Evolutionary conservation across 139 green algal genomes (phyloP).

Genomic region (Raphidocelis subcapitata): DNA sequence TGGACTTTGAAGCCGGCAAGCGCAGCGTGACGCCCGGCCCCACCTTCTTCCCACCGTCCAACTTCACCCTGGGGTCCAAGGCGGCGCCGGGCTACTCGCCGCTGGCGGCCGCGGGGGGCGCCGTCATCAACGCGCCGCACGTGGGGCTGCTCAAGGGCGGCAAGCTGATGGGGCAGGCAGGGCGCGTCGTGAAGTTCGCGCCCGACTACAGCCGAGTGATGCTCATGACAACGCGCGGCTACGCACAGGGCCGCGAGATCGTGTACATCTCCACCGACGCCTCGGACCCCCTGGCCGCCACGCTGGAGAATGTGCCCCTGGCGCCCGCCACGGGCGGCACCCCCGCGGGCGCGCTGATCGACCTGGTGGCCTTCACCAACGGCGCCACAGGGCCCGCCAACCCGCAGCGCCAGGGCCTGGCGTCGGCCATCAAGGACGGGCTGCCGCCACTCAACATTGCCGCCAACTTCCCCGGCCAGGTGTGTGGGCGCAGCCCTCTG

Average conservation of each 20-base stretch:
- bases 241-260: constrained; percentile 3
- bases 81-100: constrained; percentile 12
- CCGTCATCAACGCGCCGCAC: constrained; percentile 17
- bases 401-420: constrained; percentile 17
- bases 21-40: neutral
- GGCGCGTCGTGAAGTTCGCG: neutral
- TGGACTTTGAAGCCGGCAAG: constrained; percentile 10
- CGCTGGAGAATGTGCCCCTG: constrained; percentile 17
- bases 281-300: constrained; percentile 12
- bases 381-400: constrained; percentile 2
- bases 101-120: constrained; percentile 10
- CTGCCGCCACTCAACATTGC: constrained; percentile 10
- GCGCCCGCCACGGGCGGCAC: neutral
- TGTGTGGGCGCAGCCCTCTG: too few species aligned
- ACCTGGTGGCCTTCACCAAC: constrained; percentile 22
- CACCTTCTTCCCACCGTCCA: constrained; percentile 8
- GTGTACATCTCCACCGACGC: constrained; percentile 20
- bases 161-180: neutral
- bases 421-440: constrained; percentile 19
- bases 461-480: neutral
- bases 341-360: neutral
- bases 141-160: neutral
- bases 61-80: neutral
- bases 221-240: constrained; percentile 1
- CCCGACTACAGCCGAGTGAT: neutral